Base-by-base conservation (phyloP, 495 filamentous ascomycete species). In the Lasiosphaeriaceae sp. region DNA sequence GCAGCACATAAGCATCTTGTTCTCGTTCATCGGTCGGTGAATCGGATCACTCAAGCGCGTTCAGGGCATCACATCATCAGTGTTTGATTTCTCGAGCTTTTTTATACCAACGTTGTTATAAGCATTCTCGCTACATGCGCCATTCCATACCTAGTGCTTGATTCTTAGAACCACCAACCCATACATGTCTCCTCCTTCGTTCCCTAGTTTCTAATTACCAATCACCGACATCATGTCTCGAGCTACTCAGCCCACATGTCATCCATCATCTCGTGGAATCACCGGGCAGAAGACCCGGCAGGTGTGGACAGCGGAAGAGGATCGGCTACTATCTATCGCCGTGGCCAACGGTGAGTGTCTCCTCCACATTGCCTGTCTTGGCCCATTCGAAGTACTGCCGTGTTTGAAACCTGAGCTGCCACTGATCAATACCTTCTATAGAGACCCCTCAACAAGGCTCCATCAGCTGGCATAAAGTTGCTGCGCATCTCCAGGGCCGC, bases 391-490 rank as follows among this genome's bases (percentile, higher is more conserved):
- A 17, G 45, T 43, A 22, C 20, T 6, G 6, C 45, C 12, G 8
- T 47, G 17, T 12, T 47, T 11, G 8, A n/a, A 19, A 4, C 14
- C 20, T 6, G 14, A 5, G 39, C 12, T 43, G 26, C 39, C 14
- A n/a, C 45, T 47, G 21, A 47, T 26, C 16, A 3, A 31, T 9
- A 9, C 2, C n/a, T 19, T 47, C 8, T 1, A 24, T 47, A 69
- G 66, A 69, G 23, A 67, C 59, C 1, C 62, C 63, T 1, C 37
- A 37, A 8, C 31, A 58, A 4, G 66, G 73, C 14, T 47, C 71
- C 17, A 67, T 75, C 52, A 75, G 71, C 56, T 75, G 73, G 73
- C 67, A 71, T 60, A 59, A 56, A 22, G 69, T 75, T 24, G 73
- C 73, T 8, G 56, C 63, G 39, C 62, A 71, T 23, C 67, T 75